Evolutionary conservation across 768 basidiomycete species (phyloP).

Genomic region (Amyloporia xantha): DNA sequence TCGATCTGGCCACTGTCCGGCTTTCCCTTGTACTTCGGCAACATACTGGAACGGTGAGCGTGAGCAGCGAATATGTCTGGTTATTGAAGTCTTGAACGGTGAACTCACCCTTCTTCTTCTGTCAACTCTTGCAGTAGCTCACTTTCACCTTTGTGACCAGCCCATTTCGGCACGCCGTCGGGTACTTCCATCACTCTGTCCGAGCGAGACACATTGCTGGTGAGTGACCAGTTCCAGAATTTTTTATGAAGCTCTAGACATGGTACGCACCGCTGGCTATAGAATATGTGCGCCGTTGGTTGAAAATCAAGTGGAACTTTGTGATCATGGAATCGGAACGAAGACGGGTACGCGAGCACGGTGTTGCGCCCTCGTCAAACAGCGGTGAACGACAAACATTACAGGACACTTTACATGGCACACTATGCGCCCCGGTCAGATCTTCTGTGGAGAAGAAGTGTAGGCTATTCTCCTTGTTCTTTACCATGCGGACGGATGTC

Average conservation of each 20-base stretch:
- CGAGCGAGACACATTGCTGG: neutral
- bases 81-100: too few species aligned
- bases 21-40: slow-evolving; percentile 20
- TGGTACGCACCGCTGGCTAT: slow-evolving; percentile 16
- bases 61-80: too few species aligned
- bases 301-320: slow-evolving; percentile 23
- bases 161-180: slow-evolving; percentile 25
- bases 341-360: slow-evolving; percentile 25
- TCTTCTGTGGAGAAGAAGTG: slow-evolving; percentile 27
- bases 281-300: slow-evolving; percentile 26
- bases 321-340: slow-evolving; percentile 23
- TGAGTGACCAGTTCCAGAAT: neutral
- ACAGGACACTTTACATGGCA: slow-evolving; percentile 30
- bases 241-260: neutral
- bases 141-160: slow-evolving; percentile 24
- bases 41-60: neutral
- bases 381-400: slow-evolving; percentile 25
- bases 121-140: slow-evolving; percentile 21
- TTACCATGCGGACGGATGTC: slow-evolving; percentile 26
- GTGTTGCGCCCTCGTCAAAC: slow-evolving; percentile 28
- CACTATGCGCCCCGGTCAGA: slow-evolving; percentile 17
- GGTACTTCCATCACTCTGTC: slow-evolving; percentile 24
- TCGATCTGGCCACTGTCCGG: slow-evolving; percentile 19
- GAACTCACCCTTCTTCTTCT: slow-evolving; percentile 18
- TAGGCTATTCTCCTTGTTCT: slow-evolving; percentile 22